A percentile compares a stretch with the other conserved stretches of the same genome.
phyloP scores from a whole-genome alignment of 129 eudicot species.

The Pseudognaphalium luteoalbum region DNA sequence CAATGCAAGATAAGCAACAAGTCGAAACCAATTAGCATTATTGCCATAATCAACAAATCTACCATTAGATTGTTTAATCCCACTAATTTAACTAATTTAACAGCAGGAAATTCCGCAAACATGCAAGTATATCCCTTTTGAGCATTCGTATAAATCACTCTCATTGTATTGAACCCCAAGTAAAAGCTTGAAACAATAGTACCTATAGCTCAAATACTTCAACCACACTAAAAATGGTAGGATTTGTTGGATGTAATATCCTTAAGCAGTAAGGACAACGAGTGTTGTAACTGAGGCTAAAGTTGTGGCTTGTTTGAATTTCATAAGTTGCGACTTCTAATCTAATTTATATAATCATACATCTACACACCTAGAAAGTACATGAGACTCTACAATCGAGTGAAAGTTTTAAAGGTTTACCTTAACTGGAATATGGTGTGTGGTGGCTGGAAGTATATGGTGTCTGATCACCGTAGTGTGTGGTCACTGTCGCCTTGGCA shows the following conservation, averaged over 20 bases:
- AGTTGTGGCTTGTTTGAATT: slow-evolving; percentile 93
- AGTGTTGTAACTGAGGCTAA: slow-evolving; percentile 96
- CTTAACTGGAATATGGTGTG: too few species aligned
- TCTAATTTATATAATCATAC: too few species aligned
- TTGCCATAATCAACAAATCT: slow-evolving; percentile 65
- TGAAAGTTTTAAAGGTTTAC: too few species aligned
- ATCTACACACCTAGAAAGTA: too few species aligned
- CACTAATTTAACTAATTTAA: slow-evolving; percentile 69
- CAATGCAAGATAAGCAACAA: too few species aligned
- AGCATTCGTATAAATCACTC: slow-evolving; percentile 77
- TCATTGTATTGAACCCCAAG: slow-evolving; percentile 84
- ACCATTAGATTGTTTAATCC: slow-evolving; percentile 62
- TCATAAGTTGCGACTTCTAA: too few species aligned
- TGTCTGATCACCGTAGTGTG: too few species aligned
- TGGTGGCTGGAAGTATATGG: too few species aligned
- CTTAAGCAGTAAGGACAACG: slow-evolving; percentile 85
- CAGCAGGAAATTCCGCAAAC: slow-evolving; percentile 79
- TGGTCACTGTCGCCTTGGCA: too few species aligned
- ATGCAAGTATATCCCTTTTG: slow-evolving; percentile 63
- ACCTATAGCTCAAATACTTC: slow-evolving; percentile 95
- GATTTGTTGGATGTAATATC: too few species aligned
- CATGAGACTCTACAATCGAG: too few species aligned
- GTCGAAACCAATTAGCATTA: slow-evolving; percentile 83
- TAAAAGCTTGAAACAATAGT: slow-evolving; percentile 91
- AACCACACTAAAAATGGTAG: slow-evolving; percentile 91